These are phyloP conservation scores for Crotalaria pallida DNA, from an alignment of 306 rosid genomes.

Conservation along the genomic window DNA sequence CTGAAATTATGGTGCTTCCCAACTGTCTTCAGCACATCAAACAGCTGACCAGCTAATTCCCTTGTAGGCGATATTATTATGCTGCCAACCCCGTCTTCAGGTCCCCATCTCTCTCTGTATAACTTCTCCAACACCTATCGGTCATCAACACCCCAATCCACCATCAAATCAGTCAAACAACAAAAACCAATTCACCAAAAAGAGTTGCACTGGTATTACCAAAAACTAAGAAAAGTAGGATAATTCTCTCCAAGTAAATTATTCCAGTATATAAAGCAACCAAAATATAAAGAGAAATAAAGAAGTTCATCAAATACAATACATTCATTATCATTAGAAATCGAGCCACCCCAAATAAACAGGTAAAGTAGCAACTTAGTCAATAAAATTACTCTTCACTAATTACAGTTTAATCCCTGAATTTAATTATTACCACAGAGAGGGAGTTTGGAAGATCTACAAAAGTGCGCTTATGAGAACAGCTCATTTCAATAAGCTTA, in stretches of 20 bases:
- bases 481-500: too few relatives aligned
- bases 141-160: conserved; percentile 21
- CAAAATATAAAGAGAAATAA: background rate
- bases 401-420: background rate
- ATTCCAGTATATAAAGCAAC: background rate
- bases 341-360: background rate
- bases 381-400: background rate
- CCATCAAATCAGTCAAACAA: background rate
- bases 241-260: background rate
- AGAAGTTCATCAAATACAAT: background rate
- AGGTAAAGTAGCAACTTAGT: background rate
- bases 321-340: too few relatives aligned
- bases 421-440: too few relatives aligned
- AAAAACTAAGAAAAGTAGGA: background rate
- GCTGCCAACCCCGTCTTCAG: conserved; percentile 85
- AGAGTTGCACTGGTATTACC: background rate
- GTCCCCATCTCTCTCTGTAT: conserved; percentile 72
- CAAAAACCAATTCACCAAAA: background rate
- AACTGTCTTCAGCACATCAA: conserved; percentile 60
- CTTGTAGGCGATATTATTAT: conserved; percentile 85
- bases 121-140: conserved; percentile 80
- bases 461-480: too few relatives aligned
- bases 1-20: conserved; percentile 78
- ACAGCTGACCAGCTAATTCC: conserved; percentile 75
- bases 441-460: too few relatives aligned